Evolutionary conservation across 371 early-diverging fungal genomes (phyloP).

Genomic region (Mucor racemosus): DNA sequence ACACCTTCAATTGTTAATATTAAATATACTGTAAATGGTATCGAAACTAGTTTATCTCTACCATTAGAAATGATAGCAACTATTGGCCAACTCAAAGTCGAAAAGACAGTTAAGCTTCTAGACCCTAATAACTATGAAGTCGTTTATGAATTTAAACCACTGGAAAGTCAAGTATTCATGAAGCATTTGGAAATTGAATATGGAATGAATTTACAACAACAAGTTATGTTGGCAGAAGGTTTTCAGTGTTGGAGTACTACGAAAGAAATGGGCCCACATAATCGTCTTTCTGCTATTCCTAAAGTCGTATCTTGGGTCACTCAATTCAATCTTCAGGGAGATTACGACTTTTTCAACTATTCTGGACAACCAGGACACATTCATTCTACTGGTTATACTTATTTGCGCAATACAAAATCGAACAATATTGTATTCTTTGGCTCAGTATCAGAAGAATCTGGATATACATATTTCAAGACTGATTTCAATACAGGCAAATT

Average conservation of each 20-base stretch:
- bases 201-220: constrained; percentile 29
- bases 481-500: constrained; percentile 43
- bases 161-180: not conserved
- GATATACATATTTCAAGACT: constrained; percentile 59
- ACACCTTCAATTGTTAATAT: constrained; percentile 3
- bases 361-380: constrained; percentile 53
- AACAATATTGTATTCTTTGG: constrained; percentile 51
- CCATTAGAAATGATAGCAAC: not conserved
- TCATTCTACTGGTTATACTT: constrained; percentile 60
- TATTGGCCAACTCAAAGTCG: not conserved
- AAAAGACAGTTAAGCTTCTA: not conserved
- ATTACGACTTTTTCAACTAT: constrained; percentile 59
- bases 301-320: constrained; percentile 43
- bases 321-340: constrained; percentile 53
- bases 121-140: constrained; percentile 11
- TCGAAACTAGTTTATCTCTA: not conserved
- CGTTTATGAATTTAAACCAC: not conserved
- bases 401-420: constrained; percentile 47
- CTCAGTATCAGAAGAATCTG: constrained; percentile 54
- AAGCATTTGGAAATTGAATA: constrained; percentile 31
- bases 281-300: constrained; percentile 39
- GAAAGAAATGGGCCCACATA: constrained; percentile 33
- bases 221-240: constrained; percentile 57
- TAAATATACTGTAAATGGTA: not conserved
- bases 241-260: constrained; percentile 64